These are phyloP conservation scores for Pelargonium nanum DNA, from an alignment of 345 rosid species.

Conservation along the genomic window DNA sequence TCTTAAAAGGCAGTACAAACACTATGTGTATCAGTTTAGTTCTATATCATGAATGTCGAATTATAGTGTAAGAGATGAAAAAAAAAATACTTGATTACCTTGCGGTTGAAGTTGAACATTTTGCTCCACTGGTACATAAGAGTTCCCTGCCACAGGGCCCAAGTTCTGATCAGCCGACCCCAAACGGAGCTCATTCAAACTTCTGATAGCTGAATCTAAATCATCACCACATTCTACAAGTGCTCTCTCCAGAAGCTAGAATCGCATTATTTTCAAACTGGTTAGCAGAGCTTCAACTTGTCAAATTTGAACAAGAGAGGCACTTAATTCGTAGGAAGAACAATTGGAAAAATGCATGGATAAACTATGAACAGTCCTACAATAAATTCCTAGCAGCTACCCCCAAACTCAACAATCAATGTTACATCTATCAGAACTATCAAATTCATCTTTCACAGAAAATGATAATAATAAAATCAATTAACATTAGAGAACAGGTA, in stretches of 20 bases:
- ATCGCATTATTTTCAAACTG: neutral
- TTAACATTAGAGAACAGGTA: too few relatives aligned
- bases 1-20: too few relatives aligned
- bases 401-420: too few relatives aligned
- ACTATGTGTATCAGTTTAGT: too few relatives aligned
- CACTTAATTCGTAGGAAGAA: neutral
- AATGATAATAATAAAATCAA: too few relatives aligned
- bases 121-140: constrained; percentile 22
- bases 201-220: constrained; percentile 79
- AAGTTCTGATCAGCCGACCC: constrained; percentile 40
- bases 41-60: too few relatives aligned
- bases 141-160: constrained; percentile 16
- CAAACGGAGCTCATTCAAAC: constrained; percentile 72
- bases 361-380: neutral
- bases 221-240: constrained; percentile 81
- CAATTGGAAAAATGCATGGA: neutral
- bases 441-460: too few relatives aligned
- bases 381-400: too few relatives aligned
- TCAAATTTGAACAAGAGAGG: neutral
- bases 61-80: neutral
- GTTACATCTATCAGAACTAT: too few relatives aligned
- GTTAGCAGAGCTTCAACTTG: neutral
- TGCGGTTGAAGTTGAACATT: constrained; percentile 29
- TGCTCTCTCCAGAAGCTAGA: constrained; percentile 60
- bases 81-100: constrained; percentile 23